phyloP scores from a whole-genome alignment of 768 basidiomycete genomes.

The Leccinum rimulosum region DNA sequence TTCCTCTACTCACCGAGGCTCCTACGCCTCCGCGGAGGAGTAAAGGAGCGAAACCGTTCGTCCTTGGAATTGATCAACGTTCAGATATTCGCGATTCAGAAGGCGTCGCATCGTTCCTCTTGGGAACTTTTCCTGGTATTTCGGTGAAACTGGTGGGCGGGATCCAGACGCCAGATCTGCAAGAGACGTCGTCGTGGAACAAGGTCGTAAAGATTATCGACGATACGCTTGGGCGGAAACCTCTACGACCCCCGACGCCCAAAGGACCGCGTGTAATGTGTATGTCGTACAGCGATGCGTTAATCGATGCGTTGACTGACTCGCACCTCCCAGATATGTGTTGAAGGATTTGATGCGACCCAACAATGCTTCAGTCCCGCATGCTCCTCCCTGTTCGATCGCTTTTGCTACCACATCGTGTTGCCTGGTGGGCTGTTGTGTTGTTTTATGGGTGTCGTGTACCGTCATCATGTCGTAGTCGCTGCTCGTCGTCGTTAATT shows the following conservation, averaged over 20 bases:
- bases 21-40: neutral
- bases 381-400: neutral
- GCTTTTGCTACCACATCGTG: neutral
- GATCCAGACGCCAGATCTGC: slow-evolving; percentile 5
- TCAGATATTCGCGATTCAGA: slow-evolving; percentile 22
- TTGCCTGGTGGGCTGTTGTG: neutral
- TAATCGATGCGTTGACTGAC: neutral
- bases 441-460: neutral
- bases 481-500: neutral
- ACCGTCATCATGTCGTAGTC: neutral
- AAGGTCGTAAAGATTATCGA: slow-evolving; percentile 20
- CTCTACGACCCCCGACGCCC: slow-evolving; percentile 3
- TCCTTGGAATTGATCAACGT: slow-evolving; percentile 13
- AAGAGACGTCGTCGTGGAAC: slow-evolving; percentile 21
- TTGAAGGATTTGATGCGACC: slow-evolving; percentile 1
- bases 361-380: neutral
- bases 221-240: slow-evolving; percentile 12
- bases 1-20: slow-evolving; percentile 1
- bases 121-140: slow-evolving; percentile 10
- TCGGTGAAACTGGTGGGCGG: slow-evolving; percentile 7
- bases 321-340: slow-evolving; percentile 4
- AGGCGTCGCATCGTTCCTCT: slow-evolving; percentile 16
- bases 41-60: neutral
- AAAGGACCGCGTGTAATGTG: slow-evolving; percentile 16
- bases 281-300: slow-evolving; percentile 1